These are phyloP conservation scores for Capronia coronata DNA, from an alignment of 2,329 filamentous ascomycete genomes.

Conservation along the genomic window DNA sequence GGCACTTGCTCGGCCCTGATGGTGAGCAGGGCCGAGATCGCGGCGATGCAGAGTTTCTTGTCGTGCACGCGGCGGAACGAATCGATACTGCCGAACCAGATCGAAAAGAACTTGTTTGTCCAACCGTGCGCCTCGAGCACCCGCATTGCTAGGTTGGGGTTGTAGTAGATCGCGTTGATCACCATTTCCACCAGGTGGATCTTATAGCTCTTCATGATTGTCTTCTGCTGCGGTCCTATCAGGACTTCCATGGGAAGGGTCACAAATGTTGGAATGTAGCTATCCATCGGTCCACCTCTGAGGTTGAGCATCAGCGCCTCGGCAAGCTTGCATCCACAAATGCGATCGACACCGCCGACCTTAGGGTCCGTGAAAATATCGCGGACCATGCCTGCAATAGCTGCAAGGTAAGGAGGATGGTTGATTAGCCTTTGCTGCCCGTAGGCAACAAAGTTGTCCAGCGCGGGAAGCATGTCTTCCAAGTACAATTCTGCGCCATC, in stretches of 20 bases:
- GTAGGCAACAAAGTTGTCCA: constrained; percentile 97
- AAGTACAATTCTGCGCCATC: constrained; percentile 93
- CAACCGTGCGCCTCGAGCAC: constrained; percentile 85
- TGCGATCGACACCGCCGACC: constrained; percentile 86
- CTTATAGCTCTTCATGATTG: constrained; percentile 71
- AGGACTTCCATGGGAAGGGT: constrained; percentile 81
- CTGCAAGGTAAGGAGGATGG: constrained; percentile 79
- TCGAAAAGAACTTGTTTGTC: constrained; percentile 98
- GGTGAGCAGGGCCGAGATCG: constrained; percentile 78
- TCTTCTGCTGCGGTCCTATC: constrained; percentile 66
- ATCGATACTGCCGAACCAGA: constrained; percentile 96
- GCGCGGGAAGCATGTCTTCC: constrained; percentile 95
- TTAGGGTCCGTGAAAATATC: constrained; percentile 92
- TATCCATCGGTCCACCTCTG: constrained; percentile 70
- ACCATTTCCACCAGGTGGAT: constrained; percentile 99
- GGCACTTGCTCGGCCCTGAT: constrained; percentile 77
- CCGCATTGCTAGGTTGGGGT: constrained; percentile 74
- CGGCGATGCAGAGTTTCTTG: constrained; percentile 96
- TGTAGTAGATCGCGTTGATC: constrained; percentile 97
- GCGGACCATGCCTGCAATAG: constrained; percentile 86
- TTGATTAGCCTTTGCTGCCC: constrained; percentile 72
- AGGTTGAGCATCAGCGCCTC: constrained; percentile 97
- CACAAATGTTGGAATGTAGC: constrained; percentile 82
- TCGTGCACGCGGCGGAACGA: constrained; percentile 91
- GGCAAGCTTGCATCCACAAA: constrained; percentile 94